Base-by-base conservation (phyloP, 2,329 filamentous ascomycete genomes). In the Xylariaceae sp. region DNA sequence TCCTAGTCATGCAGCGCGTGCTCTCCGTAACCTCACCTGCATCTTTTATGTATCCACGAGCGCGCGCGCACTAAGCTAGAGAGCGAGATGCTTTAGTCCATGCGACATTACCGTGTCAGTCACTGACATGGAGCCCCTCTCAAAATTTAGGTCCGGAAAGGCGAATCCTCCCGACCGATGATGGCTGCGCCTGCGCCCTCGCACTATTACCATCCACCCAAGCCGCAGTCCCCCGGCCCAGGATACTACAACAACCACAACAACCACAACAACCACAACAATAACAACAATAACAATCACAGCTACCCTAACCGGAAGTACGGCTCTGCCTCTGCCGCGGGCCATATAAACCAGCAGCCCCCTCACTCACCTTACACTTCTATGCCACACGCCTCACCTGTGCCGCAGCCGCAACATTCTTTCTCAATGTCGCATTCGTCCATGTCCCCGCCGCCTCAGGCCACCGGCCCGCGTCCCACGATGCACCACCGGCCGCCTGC, bases 401-500 rank as follows among this genome's bases (percentile, higher is more conserved):
- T 30, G 23, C 23, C 23, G 23, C 23, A 30, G 23, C 23, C 23
- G 23, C 23, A 30, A 30, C 23, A 30, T 30, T 30, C 23, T 30
- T 30, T 30, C 23, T 30, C 56, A 10, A 42, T 42, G 37, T 13
- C 37, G 37, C 37, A 64, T n/a, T 53, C 73, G 56, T 58, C 77
- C 56, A 80, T 80, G 73, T 82, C 80, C 60, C 81, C 81, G 54
- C 80, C 80, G 37, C 80, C 80, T 30, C 74, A 73, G 57, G 74
- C 76, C 52, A 72, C 71, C 23, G 75, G 75, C 49, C 75, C 74
- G 56, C 76, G 76, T 23, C 76, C 76, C 37, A 68, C 72, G 56
- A 66, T 73, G 45, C 78, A 82, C 47, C 76, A 76, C 63, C 82
- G 81, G 47, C 82, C 81, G 67, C 76, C 86, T 66, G 69, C 84